Evolutionary conservation across 1,284 basidiomycete species (phyloP).

Genomic region (Ustilago sp.): DNA sequence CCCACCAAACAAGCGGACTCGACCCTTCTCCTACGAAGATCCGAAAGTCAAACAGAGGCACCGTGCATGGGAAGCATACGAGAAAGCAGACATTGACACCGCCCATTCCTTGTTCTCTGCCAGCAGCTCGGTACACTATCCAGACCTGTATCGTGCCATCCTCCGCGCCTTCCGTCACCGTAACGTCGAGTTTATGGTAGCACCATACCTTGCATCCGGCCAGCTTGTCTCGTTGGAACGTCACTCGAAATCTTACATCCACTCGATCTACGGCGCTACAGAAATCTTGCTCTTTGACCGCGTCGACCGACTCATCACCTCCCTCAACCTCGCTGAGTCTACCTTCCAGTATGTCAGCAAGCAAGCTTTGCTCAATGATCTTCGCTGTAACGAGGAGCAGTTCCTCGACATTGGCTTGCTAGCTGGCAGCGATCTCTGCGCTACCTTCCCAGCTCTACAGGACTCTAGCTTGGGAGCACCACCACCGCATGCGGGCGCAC

Average conservation of each 20-base stretch:
- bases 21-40: constrained; percentile 66
- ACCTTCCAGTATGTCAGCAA: constrained; percentile 88
- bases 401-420: constrained; percentile 94
- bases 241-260: constrained; percentile 92
- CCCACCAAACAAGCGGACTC: constrained; percentile 53
- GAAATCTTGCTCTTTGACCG: constrained; percentile 88
- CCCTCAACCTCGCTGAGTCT: constrained; percentile 71
- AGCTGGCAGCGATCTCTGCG: constrained; percentile 87
- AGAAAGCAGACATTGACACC: constrained; percentile 76
- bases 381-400: constrained; percentile 85
- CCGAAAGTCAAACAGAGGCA: constrained; percentile 57
- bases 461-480: constrained; percentile 71
- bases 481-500: constrained; percentile 35
- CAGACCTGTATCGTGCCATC: constrained; percentile 90
- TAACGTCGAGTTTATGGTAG: constrained; percentile 94
- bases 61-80: constrained; percentile 67
- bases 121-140: constrained; percentile 74
- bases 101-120: constrained; percentile 85
- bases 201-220: constrained; percentile 92
- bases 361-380: constrained; percentile 79
- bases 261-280: constrained; percentile 90
- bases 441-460: constrained; percentile 81
- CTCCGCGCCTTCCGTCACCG: constrained; percentile 92
- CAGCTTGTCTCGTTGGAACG: constrained; percentile 93
- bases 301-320: constrained; percentile 92